These are phyloP conservation scores for Podosphaera fusca DNA, from an alignment of 2,329 filamentous ascomycete genomes.

Conservation along the genomic window DNA sequence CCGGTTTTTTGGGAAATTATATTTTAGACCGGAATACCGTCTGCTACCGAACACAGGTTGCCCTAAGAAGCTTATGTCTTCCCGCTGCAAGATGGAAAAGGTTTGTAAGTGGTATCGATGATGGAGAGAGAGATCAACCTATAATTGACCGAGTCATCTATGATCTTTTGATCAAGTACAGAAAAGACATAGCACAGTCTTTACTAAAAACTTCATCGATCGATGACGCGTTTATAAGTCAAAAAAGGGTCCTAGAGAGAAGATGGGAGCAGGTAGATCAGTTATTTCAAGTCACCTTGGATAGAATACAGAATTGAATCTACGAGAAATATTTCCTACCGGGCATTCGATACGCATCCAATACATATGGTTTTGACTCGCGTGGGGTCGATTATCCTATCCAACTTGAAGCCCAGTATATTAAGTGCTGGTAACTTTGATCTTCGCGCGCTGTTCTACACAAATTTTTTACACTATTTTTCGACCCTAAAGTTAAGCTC, in stretches of 20 bases:
- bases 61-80: slow-evolving; percentile 21
- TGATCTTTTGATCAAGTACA: slow-evolving; percentile 6
- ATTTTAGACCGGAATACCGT: slow-evolving; percentile 25
- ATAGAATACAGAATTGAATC: slow-evolving; percentile 6
- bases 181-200: slow-evolving; percentile 4
- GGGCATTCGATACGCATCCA: too few species aligned
- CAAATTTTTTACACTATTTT: too few species aligned
- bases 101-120: slow-evolving; percentile 23
- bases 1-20: slow-evolving; percentile 27
- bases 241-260: slow-evolving; percentile 7
- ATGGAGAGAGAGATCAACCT: slow-evolving; percentile 21
- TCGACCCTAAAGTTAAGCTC: too few species aligned
- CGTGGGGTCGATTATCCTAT: too few species aligned
- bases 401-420: too few species aligned
- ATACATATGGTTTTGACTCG: too few species aligned
- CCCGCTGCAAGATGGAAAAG: slow-evolving; percentile 21
- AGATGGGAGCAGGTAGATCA: slow-evolving; percentile 10
- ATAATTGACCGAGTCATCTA: slow-evolving; percentile 20
- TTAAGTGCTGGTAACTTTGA: too few species aligned
- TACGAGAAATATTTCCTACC: too few species aligned
- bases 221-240: slow-evolving; percentile 5
- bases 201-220: slow-evolving; percentile 3
- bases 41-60: slow-evolving; percentile 33
- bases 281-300: slow-evolving; percentile 5
- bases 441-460: too few species aligned